These are phyloP conservation scores for Imleria badia DNA, from an alignment of 768 basidiomycete genomes.

Conservation along the genomic window DNA sequence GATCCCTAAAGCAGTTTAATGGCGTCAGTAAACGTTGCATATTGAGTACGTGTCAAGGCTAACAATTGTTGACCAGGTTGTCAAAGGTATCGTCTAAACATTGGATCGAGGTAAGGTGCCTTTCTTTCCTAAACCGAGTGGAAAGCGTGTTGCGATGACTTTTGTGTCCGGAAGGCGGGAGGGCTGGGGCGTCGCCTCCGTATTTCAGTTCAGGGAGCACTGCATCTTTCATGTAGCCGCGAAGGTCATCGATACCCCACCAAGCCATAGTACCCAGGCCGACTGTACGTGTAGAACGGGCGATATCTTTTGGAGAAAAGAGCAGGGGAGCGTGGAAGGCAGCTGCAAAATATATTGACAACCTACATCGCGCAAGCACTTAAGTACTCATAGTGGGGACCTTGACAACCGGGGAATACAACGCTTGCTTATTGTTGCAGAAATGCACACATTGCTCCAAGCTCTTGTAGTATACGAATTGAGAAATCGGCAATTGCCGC, in stretches of 20 bases:
- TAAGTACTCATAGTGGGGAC: conserved; percentile 9
- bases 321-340: background rate
- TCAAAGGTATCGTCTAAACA: conserved; percentile 29
- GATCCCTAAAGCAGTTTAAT: conserved; percentile 22
- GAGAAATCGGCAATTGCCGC: conserved; percentile 27
- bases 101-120: conserved; percentile 32
- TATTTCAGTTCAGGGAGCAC: conserved; percentile 33
- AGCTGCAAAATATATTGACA: background rate
- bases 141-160: conserved; percentile 36
- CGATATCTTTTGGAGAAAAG: background rate
- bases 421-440: conserved; percentile 19
- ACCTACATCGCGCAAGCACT: conserved; percentile 4
- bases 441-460: background rate
- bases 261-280: conserved; percentile 20
- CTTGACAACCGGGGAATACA: conserved; percentile 23
- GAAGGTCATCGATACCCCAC: conserved; percentile 34
- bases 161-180: conserved; percentile 31
- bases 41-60: background rate
- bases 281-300: background rate
- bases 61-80: conserved; percentile 30
- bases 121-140: conserved; percentile 32
- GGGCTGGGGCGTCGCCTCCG: conserved; percentile 14
- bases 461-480: conserved; percentile 12
- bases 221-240: conserved; percentile 35
- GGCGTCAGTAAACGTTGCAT: conserved; percentile 1